These are phyloP conservation scores for Arthrobotrys sphaeroides DNA, from an alignment of 2,329 filamentous ascomycete species.

Conservation along the genomic window DNA sequence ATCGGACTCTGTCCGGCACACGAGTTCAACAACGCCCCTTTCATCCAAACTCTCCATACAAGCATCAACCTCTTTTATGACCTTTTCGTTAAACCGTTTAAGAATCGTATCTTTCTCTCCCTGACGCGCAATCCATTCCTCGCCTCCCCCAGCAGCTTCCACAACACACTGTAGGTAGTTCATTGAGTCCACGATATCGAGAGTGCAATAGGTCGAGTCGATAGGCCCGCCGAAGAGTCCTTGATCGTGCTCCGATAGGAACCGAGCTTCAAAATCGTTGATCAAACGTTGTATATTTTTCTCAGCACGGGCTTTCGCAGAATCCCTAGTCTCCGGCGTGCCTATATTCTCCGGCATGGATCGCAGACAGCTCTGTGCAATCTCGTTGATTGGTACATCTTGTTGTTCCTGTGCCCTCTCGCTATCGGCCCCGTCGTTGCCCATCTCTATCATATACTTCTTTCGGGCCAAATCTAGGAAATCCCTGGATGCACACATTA, in stretches of 20 bases:
- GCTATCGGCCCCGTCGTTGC: too few species aligned
- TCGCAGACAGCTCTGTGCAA: not conserved
- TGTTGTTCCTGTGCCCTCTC: not conserved
- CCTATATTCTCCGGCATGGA: not conserved
- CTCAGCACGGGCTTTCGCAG: not conserved
- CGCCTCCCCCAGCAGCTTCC: not conserved
- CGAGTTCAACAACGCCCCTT: not conserved
- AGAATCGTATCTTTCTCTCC: not conserved
- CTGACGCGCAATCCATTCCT: not conserved
- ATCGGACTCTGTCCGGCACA: not conserved
- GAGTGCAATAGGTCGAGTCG: not conserved
- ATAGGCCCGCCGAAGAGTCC: not conserved
- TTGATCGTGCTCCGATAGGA: not conserved
- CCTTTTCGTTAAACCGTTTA: not conserved
- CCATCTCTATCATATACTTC: not conserved
- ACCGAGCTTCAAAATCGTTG: not conserved
- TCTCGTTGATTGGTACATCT: not conserved
- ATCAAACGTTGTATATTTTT: not conserved
- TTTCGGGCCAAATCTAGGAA: not conserved
- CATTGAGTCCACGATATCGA: not conserved
- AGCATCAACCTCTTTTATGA: not conserved
- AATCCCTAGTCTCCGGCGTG: not conserved
- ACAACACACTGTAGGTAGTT: not conserved
- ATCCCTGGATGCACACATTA: not conserved
- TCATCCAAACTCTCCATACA: not conserved